Conservation (phyloP, 2,329 filamentous ascomycete species). For the Aspergillus intermedius region DNA sequence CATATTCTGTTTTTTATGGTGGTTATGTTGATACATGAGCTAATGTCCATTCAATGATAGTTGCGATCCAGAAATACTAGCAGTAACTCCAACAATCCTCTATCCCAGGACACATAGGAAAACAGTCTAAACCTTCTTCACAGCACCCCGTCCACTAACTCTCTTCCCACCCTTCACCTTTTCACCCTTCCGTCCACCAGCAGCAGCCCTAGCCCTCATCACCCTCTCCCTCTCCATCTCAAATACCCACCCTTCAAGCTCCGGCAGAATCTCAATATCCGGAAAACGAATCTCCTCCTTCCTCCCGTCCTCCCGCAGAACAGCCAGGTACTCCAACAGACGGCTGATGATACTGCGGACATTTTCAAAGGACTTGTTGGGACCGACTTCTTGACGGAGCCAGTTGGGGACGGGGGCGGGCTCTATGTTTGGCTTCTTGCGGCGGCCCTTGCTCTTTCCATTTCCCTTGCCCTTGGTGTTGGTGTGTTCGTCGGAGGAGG, state of each 20-base stretch:
- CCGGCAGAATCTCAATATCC: constrained; percentile 36
- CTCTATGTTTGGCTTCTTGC: constrained; percentile 21
- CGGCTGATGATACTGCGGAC: constrained; percentile 21
- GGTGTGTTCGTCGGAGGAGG: background rate
- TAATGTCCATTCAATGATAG: background rate
- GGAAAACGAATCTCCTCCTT: constrained; percentile 23
- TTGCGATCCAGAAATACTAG: background rate
- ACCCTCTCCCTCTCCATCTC: background rate
- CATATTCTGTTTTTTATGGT: too few relatives aligned
- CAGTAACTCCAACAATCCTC: background rate
- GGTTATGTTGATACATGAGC: background rate
- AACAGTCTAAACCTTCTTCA: constrained; percentile 4
- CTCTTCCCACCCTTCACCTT: background rate
- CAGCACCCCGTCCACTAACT: constrained; percentile 4
- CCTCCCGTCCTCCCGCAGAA: constrained; percentile 1
- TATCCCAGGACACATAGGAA: background rate
- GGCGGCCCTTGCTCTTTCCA: background rate
- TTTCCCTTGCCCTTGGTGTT: background rate
- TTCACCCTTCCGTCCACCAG: background rate
- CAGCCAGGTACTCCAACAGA: constrained; percentile 11
- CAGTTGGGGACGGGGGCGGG: constrained; percentile 28
- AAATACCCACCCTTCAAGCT: constrained; percentile 17
- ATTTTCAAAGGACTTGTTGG: constrained; percentile 23
- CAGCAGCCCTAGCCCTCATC: background rate
- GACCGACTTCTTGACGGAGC: constrained; percentile 20